These are phyloP conservation scores for Apiospora phragmitis DNA, from an alignment of 2,329 filamentous ascomycete species.

Conservation along the genomic window DNA sequence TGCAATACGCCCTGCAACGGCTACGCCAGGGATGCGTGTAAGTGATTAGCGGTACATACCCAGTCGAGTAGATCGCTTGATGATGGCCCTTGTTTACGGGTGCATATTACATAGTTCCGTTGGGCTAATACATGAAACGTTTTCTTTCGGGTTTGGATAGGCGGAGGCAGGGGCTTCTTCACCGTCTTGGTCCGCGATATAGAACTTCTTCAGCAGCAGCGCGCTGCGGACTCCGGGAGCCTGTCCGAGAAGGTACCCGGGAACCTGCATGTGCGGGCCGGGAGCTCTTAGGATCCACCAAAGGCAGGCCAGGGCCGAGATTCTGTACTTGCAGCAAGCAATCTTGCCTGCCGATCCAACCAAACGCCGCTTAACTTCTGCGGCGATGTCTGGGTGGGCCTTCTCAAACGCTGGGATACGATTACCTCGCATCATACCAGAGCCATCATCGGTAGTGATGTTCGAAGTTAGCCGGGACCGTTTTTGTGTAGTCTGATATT, in stretches of 20 bases:
- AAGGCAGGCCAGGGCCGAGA: not conserved
- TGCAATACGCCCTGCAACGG: constrained; percentile 21
- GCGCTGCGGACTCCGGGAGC: not conserved
- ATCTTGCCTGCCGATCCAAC: no score
- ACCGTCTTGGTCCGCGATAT: constrained; percentile 14
- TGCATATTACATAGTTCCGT: not conserved
- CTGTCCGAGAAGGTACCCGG: not conserved
- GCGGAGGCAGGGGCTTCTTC: constrained; percentile 16
- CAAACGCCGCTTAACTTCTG: not conserved
- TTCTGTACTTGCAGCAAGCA: not conserved
- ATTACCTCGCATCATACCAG: not conserved
- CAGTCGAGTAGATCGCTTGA: not conserved
- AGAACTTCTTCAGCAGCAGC: not conserved
- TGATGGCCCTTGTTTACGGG: not conserved
- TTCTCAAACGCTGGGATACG: not conserved
- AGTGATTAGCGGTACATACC: no score
- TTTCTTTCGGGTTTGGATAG: not conserved
- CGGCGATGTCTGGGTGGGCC: not conserved
- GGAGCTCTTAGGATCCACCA: not conserved
- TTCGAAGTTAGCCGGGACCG: not conserved
- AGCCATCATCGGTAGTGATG: not conserved
- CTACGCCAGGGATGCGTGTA: constrained; percentile 6
- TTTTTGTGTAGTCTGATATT: not conserved
- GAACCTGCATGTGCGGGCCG: not conserved
- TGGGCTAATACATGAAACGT: not conserved